These are phyloP conservation scores for Staphylotrichum longicolle DNA, from an alignment of 495 filamentous ascomycete genomes.

Conservation along the genomic window DNA sequence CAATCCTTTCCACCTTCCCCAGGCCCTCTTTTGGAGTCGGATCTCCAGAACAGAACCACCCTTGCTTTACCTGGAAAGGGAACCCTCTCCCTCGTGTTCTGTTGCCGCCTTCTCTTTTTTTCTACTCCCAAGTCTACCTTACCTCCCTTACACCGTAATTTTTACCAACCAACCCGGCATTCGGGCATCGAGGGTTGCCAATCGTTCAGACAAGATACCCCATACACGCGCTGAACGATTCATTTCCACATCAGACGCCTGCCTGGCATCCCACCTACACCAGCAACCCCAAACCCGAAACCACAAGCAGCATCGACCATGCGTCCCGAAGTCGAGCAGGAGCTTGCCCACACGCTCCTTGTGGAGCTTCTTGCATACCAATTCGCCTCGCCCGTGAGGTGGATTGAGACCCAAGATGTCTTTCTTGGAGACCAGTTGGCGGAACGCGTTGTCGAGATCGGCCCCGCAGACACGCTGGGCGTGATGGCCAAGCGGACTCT, in stretches of 20 bases:
- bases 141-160: not conserved
- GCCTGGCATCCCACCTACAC: not conserved
- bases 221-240: constrained; percentile 7
- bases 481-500: constrained; percentile 97
- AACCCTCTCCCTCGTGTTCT: not conserved
- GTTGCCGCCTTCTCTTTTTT: not conserved
- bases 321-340: constrained; percentile 98
- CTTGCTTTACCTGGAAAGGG: not conserved
- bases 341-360: constrained; percentile 94
- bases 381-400: constrained; percentile 97
- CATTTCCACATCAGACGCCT: not conserved
- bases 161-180: not conserved
- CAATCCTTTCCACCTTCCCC: constrained; percentile 12
- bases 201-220: constrained; percentile 20
- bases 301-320: constrained; percentile 53
- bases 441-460: constrained; percentile 96
- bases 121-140: not conserved
- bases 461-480: constrained; percentile 95
- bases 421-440: constrained; percentile 93
- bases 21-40: no score
- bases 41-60: not conserved
- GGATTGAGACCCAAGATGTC: constrained; percentile 99
- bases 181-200: not conserved
- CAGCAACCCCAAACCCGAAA: not conserved
- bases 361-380: constrained; percentile 98